A percentile compares a stretch with the other conserved stretches of the same genome.
These are phyloP conservation scores for Flaveria trinervia DNA, from an alignment of 129 eudicot genomes.

Conservation along the genomic window DNA sequence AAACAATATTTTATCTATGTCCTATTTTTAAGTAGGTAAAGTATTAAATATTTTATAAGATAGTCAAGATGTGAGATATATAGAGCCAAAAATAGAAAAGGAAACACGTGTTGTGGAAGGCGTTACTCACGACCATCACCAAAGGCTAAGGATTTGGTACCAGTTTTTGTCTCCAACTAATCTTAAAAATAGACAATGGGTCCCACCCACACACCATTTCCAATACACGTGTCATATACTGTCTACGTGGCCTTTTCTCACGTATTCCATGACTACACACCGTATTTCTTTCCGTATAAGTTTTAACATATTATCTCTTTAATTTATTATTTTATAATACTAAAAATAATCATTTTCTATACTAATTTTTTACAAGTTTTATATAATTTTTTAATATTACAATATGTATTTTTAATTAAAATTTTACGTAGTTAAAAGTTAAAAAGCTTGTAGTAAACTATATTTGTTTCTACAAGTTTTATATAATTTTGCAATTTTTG, in stretches of 20 bases:
- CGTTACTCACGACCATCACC: slow-evolving; percentile 41
- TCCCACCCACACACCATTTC: slow-evolving; percentile 18
- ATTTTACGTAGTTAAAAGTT: too few relatives aligned
- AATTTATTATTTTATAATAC: too few relatives aligned
- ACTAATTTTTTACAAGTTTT: too few relatives aligned
- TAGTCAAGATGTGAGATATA: slow-evolving; percentile 5
- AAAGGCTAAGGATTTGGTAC: slow-evolving; percentile 35
- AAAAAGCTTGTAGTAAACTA: too few relatives aligned
- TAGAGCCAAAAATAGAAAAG: slow-evolving; percentile 33
- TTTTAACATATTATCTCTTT: too few relatives aligned
- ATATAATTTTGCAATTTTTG: too few relatives aligned
- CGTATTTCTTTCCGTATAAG: slow-evolving; percentile 14
- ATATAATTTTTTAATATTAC: too few relatives aligned
- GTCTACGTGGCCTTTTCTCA: slow-evolving; percentile 29
- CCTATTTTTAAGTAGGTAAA: not conserved
- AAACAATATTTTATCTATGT: not conserved
- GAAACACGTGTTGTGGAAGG: slow-evolving; percentile 41
- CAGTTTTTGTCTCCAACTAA: slow-evolving; percentile 32
- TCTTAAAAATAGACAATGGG: slow-evolving; percentile 7
- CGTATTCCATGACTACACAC: not conserved
- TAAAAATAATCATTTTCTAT: too few relatives aligned
- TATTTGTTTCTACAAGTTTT: too few relatives aligned
- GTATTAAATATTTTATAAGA: not conserved
- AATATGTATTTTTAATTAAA: too few relatives aligned
- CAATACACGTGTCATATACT: slow-evolving; percentile 28